Evolutionary conservation across 768 basidiomycete species (phyloP), one percentile per base, ranked within the genome.

Genomic region (Punctularia strigosozonata): DNA sequence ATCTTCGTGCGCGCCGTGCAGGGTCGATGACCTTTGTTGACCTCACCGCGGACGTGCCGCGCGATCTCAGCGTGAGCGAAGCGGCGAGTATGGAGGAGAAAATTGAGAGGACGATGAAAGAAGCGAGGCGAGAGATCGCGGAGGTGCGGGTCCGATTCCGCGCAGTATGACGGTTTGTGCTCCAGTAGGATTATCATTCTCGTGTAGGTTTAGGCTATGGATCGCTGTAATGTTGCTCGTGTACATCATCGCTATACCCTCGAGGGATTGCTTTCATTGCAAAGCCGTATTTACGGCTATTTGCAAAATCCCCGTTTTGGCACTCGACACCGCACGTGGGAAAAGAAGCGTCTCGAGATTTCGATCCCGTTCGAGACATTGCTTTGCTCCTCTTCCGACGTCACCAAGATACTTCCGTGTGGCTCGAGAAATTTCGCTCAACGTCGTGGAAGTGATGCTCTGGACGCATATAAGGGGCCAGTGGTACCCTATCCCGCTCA

Each of bases 11-110:
- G 28, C 77, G 78, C 48, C 76, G 81, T 23, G 73, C 81, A 7
- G 84, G 90, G 22, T 87, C 90, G 6, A 58, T 81, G 43, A 75
- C 92, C 43, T 80, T 77, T 40, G 80, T 97, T 5, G 88, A 97
- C 58, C 63, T 97, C 37, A 73, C 71, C 4, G 84, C 80, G 22
- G 69, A 75, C 24, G 83, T 98, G 1, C 71, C 80, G 13, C 59
- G 62, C 5, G 40, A 54, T 5, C 59, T 78, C 52, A 77, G 74
- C 5, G 71, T 89, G 10, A 53, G 56, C 13, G 73, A 80, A 15
- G 66, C 75, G 2, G 69, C 69, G 34, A 51, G 57, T 18, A 58
- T 94, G 17, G 84, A 94, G 55, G 58, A 62, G 25, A 58, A 65
- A 45, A 86, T 95, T 31, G 52, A 62, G 21, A 54, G 54, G 35